phyloP scores from a whole-genome alignment of 192 early-diverging fungal species.

The Rhizophagus clarus region DNA sequence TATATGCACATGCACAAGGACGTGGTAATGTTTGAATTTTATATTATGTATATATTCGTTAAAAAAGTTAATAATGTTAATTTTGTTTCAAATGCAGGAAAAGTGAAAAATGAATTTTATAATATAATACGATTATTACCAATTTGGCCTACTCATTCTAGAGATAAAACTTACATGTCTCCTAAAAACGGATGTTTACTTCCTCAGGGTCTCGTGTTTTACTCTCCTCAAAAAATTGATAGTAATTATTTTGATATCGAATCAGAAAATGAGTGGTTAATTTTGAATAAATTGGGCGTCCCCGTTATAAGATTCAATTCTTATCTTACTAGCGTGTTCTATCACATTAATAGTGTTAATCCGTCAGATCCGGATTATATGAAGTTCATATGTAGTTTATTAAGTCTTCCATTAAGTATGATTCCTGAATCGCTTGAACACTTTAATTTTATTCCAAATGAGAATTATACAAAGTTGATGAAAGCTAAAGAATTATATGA shows the following conservation, averaged over 20 bases:
- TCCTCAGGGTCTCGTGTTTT: background rate
- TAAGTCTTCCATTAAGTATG: background rate
- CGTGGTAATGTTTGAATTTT: too few relatives aligned
- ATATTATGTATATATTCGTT: too few relatives aligned
- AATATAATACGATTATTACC: background rate
- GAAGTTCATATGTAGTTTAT: background rate
- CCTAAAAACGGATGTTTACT: background rate
- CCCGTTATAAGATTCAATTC: background rate
- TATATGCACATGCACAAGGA: too few relatives aligned
- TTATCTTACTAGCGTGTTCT: background rate
- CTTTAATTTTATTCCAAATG: background rate
- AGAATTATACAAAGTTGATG: background rate
- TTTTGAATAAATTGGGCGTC: background rate
- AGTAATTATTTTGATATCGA: background rate
- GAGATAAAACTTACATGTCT: background rate
- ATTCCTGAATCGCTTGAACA: background rate
- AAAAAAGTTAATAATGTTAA: background rate
- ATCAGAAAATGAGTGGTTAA: background rate
- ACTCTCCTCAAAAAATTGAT: background rate
- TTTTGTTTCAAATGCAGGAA: background rate
- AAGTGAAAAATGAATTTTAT: background rate
- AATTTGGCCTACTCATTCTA: background rate
- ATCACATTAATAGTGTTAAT: background rate
- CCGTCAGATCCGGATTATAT: background rate
- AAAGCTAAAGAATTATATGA: background rate